Conservation (phyloP, 1,284 basidiomycete genomes). For the Naganishia sp. region DNA sequence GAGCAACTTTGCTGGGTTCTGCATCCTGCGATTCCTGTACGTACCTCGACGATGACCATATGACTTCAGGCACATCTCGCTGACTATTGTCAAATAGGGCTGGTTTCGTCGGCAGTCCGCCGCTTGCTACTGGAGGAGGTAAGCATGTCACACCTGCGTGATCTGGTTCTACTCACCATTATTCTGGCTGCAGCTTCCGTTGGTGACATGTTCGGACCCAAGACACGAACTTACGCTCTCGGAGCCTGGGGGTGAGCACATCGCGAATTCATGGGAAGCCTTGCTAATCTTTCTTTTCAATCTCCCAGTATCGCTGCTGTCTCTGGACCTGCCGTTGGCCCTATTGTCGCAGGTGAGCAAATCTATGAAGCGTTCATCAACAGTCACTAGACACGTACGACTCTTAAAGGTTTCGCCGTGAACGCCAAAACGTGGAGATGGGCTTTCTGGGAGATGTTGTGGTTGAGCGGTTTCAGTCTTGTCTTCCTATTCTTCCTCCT, state of each 20-base stretch:
- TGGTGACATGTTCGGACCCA: constrained; percentile 41
- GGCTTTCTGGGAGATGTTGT: constrained; percentile 40
- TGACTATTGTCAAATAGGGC: constrained; percentile 15
- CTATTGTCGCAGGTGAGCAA: constrained; percentile 26
- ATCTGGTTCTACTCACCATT: no score
- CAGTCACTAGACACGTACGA: neutral
- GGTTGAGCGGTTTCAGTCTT: constrained; percentile 35
- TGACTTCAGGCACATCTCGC: neutral
- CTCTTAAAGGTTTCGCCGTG: constrained; percentile 32
- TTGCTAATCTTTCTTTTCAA: neutral
- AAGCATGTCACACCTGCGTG: neutral
- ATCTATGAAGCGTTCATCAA: neutral
- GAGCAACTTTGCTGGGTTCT: constrained; percentile 46
- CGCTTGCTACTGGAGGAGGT: constrained; percentile 46
- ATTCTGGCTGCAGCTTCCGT: neutral
- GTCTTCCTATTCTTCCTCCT: constrained; percentile 39
- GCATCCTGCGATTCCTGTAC: constrained; percentile 41
- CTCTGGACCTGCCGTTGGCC: constrained; percentile 41
- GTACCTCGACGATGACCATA: neutral
- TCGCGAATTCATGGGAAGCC: neutral
- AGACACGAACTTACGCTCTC: constrained; percentile 45
- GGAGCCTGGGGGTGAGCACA: constrained; percentile 41
- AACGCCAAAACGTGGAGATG: constrained; percentile 45
- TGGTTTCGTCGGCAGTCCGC: constrained; percentile 46
- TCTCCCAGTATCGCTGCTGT: constrained; percentile 13